phyloP scores from a whole-genome alignment of 495 filamentous ascomycete genomes.

The Friedmanniomyces simplex region DNA sequence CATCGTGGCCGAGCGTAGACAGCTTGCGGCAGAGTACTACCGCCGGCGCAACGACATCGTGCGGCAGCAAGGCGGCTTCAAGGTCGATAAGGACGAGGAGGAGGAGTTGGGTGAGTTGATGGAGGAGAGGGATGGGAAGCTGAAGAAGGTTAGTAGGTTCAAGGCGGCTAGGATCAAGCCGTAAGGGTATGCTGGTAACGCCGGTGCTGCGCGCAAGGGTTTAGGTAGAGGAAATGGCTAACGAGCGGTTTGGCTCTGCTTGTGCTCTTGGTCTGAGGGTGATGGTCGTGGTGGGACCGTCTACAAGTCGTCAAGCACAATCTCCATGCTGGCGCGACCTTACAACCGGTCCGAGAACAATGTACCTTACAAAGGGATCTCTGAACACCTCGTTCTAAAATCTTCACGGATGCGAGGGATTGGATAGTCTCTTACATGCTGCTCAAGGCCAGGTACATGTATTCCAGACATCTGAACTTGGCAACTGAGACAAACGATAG shows the following conservation, averaged over 20 bases:
- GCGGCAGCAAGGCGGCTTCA: constrained; percentile 65
- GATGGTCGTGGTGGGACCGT: background rate
- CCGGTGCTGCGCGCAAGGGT: too few relatives aligned
- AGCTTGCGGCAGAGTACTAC: constrained; percentile 73
- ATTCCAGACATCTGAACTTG: too few relatives aligned
- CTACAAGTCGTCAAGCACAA: constrained; percentile 9
- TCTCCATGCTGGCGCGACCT: background rate
- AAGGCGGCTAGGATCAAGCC: constrained; percentile 61
- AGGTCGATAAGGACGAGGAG: constrained; percentile 48
- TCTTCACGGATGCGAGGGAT: constrained; percentile 2
- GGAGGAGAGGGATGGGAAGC: constrained; percentile 55
- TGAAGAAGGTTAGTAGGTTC: constrained; percentile 74
- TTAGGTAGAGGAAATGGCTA: too few relatives aligned
- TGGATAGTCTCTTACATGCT: constrained; percentile 4
- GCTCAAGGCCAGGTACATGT: too few relatives aligned
- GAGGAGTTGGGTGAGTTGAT: constrained; percentile 43
- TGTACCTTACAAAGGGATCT: background rate
- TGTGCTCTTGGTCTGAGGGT: background rate
- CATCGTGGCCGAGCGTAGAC: constrained; percentile 56
- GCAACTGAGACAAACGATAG: too few relatives aligned
- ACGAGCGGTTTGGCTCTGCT: too few relatives aligned
- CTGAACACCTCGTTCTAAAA: constrained; percentile 5
- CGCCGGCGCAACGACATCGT: constrained; percentile 69
- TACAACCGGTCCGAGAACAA: constrained; percentile 9
- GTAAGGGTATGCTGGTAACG: background rate